phyloP scores from a whole-genome alignment of 2,329 filamentous ascomycete genomes.

The Trichoderma oligosporum region DNA sequence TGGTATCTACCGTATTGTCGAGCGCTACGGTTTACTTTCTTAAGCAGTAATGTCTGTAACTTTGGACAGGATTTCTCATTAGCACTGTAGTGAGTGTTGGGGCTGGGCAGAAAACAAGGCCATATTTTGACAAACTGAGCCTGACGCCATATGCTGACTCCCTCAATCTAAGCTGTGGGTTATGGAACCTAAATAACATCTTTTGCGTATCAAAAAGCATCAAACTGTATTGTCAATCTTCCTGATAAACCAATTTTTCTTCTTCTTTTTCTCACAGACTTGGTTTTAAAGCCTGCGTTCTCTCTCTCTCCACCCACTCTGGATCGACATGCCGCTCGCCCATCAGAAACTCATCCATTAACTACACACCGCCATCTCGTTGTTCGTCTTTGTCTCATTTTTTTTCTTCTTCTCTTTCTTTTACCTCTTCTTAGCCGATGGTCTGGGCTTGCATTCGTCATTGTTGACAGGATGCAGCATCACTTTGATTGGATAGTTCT shows the following conservation, averaged over 20 bases:
- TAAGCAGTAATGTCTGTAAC: no score
- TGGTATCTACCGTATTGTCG: no score
- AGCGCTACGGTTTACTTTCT: no score
- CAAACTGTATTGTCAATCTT: slow-evolving; percentile 4
- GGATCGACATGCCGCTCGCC: neutral
- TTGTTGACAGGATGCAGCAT: slow-evolving; percentile 73
- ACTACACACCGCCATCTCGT: slow-evolving; percentile 2
- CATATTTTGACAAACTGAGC: slow-evolving; percentile 6
- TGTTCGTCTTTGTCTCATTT: no score
- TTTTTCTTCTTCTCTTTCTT: slow-evolving; percentile 2
- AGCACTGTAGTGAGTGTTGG: no score
- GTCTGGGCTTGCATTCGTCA: slow-evolving; percentile 61
- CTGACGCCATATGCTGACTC: slow-evolving; percentile 7
- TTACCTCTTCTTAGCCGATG: slow-evolving; percentile 57
- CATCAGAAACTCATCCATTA: slow-evolving; percentile 3
- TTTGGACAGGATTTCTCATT: no score
- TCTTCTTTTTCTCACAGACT: neutral
- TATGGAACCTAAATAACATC: slow-evolving; percentile 7
- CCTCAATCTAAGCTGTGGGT: neutral
- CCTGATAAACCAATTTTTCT: slow-evolving; percentile 8
- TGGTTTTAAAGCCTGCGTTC: neutral
- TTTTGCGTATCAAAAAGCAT: neutral
- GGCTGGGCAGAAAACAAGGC: neutral
- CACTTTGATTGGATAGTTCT: slow-evolving; percentile 71
- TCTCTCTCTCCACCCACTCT: neutral